Evolutionary conservation across 169 alveolate species (phyloP), one percentile per base, ranked within the genome.

Genomic region (Blepharisma undulans): DNA sequence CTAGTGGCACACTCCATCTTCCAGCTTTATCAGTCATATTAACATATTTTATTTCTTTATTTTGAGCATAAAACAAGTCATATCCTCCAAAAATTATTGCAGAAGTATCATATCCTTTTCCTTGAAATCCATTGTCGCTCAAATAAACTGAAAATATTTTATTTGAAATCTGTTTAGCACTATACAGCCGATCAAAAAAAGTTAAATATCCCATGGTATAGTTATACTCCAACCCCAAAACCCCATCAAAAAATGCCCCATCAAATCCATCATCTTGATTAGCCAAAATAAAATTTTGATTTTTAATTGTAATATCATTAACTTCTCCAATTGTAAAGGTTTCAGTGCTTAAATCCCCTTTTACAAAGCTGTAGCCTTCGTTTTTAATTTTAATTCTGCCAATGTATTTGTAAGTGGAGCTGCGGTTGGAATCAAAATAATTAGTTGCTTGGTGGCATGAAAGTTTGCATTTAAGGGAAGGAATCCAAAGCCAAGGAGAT

Each of bases 401-500:
- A 2, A 79, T 27, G 18, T 79, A 27, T 79, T 29, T 30, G 22
- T 27, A 86, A 86, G 91, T 66, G 1, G 72, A 25, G 30, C 76
- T 27, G 6, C 30, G 1, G 14, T n/a, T 66, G 7, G 80, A 72
- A 72, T 86, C 84, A 33, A 86, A 86, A 61, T 72, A 18, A 27
- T 72, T 22, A 6, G 81, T n/a, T 22, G 92, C 66, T 25, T 25
- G 8, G 18, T 71, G 84, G 29, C 80, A 61, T 4, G 22, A 25
- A 78, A 14, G 48, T 27, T 71, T 16, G 19, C 90, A 86, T 21
- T 86, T 34, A 8, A 8, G 21, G 8, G 76, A 29, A 6, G 90
- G 59, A 27, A 86, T 34, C 84, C 80, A 86, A 18, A 86, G 22
- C 4, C 86, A 82, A 36, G 89, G 16, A 36, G 77, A 34, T 30